phyloP scores from a whole-genome alignment of 331 rosid species.

The Rosa hybrid region DNA sequence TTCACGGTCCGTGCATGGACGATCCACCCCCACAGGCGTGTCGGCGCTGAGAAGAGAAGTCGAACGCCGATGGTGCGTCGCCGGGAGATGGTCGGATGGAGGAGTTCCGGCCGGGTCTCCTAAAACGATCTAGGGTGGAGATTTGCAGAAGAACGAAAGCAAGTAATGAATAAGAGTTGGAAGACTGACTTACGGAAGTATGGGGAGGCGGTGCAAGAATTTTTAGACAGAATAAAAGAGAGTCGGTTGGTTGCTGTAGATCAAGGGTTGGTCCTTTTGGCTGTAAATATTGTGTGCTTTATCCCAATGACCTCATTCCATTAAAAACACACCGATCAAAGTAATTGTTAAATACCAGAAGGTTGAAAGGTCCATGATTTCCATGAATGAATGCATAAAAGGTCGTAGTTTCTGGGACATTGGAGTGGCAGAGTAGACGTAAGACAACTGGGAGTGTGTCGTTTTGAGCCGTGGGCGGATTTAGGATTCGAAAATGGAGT shows the following conservation, averaged over 20 bases:
- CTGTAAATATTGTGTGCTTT: neutral
- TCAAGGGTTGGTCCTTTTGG: neutral
- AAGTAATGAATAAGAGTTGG: constrained; percentile 1
- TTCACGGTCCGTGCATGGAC: too few relatives aligned
- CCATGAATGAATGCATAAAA: neutral
- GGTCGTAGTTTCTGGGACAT: neutral
- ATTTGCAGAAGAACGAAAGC: neutral
- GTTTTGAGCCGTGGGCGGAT: too few relatives aligned
- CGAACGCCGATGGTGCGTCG: too few relatives aligned
- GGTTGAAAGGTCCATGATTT: neutral
- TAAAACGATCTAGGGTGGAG: neutral
- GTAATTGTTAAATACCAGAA: neutral
- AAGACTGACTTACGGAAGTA: neutral
- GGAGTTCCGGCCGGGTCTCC: too few relatives aligned
- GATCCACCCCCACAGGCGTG: too few relatives aligned
- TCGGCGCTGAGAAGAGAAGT: too few relatives aligned
- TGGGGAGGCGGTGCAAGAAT: neutral
- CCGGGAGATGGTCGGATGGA: too few relatives aligned
- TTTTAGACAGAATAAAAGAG: neutral
- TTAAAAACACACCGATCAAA: neutral
- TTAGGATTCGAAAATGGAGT: too few relatives aligned
- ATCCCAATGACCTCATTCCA: neutral
- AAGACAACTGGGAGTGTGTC: neutral
- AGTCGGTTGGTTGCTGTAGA: neutral
- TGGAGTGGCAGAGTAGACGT: neutral